Evolutionary conservation across 2,329 filamentous ascomycete genomes (phyloP), one percentile per base, ranked within the genome.

Genomic region (Alternaria brassicicola): DNA sequence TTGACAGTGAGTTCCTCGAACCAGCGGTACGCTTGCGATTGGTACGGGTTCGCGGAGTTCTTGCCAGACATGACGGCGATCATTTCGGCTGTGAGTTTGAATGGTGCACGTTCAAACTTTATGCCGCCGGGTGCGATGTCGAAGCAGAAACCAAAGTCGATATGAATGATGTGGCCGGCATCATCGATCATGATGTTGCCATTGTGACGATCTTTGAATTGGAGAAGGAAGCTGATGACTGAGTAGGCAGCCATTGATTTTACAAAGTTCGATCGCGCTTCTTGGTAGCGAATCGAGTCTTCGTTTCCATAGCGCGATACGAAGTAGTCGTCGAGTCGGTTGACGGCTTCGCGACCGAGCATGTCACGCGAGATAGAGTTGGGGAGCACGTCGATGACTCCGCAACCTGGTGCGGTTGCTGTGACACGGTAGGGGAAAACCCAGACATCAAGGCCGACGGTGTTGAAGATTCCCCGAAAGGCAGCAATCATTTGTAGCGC

Each of bases 151-250:
- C 95, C 95, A 73, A 99, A 99, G 77, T 99, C 95, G 68, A 99
- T 98, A 81, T 99, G 95, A 52, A 99, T 86, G 71, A 99, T 97
- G 79, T 99, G 95, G 4, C 96, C 95, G 0, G 90, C 91, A 72
- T 97, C 94, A 76, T 99, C 94, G 63, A 99, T 89, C 96, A 99
- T 99, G 82, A 99, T 99, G 82, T 99, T 99, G 62, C 95, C 95
- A 77, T 99, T 99, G 81, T 99, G 95, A 3, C 95, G 89, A 76
- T 99, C 95, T 79, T 99, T 99, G 88, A 99, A 98, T 73, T 99
- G 96, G 35, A 99, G 82, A 13, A 99, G 83, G 80, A 96, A 99
- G 0, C 92, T 96, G 65, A 99, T 98, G 71, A 99, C 89, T 17
- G 91, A 96, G 82, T 99, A 99, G 12, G 95, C 96, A 0, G 96